Percentiles rank a stretch among this genome's conserved stretches.
Conservation (phyloP, 768 basidiomycete genomes). For the Coprinopsis marcescibilis region DNA sequence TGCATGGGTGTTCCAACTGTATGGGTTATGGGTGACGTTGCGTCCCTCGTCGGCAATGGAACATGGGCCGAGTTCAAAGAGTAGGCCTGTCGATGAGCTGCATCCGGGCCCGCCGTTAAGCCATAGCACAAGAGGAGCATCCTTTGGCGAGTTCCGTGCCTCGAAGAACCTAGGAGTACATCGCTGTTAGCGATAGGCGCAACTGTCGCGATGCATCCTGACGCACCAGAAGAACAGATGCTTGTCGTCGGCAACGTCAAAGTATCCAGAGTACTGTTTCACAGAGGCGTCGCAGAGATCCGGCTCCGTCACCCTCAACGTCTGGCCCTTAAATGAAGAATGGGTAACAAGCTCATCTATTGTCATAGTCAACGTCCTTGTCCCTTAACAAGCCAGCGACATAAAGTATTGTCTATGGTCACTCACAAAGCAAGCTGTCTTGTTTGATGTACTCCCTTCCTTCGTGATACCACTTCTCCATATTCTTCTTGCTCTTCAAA, state of each 20-base stretch:
- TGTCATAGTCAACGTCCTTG: neutral
- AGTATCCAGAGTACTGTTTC: constrained; percentile 77
- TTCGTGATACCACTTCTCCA: constrained; percentile 57
- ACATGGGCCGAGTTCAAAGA: constrained; percentile 94
- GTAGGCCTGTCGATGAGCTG: constrained; percentile 74
- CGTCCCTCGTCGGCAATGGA: constrained; percentile 59
- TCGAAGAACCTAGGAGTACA: constrained; percentile 73
- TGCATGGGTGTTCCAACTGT: constrained; percentile 82
- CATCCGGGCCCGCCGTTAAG: constrained; percentile 77
- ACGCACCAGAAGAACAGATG: constrained; percentile 83
- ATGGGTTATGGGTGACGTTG: constrained; percentile 65
- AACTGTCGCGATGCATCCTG: neutral
- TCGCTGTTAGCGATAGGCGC: constrained; percentile 2
- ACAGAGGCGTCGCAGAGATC: constrained; percentile 75
- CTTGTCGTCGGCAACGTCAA: constrained; percentile 73
- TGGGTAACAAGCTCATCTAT: constrained; percentile 64
- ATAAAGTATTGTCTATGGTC: neutral
- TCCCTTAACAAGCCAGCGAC: constrained; percentile 4
- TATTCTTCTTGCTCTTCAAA: constrained; percentile 38
- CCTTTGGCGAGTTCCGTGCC: constrained; percentile 61
- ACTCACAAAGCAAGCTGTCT: constrained; percentile 67
- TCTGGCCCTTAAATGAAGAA: constrained; percentile 41
- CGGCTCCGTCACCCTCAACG: constrained; percentile 60
- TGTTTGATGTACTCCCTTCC: constrained; percentile 66
- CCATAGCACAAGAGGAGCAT: constrained; percentile 87